Conservation (phyloP, 352 stramenopile species). For the Sclerospora graminicola region DNA sequence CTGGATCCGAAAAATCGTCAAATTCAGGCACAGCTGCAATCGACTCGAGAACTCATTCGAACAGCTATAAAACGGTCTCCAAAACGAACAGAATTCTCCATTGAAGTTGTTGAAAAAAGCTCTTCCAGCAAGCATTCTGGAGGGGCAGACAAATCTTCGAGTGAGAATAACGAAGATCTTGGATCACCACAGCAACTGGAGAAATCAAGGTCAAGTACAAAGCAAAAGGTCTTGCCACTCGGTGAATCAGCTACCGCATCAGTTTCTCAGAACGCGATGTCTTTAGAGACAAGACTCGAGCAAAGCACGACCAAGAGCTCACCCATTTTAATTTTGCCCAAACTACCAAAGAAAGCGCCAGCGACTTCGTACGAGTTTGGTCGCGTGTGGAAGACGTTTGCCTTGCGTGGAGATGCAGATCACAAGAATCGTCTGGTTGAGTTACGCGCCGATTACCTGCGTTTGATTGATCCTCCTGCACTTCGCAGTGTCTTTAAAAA, state of each 20-base stretch:
- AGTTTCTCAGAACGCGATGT: background rate
- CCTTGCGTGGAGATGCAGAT: slow-evolving; percentile 26
- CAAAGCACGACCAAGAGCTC: slow-evolving; percentile 5
- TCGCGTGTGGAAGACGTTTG: slow-evolving; percentile 69
- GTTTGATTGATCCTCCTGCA: slow-evolving; percentile 20
- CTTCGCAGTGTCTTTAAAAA: slow-evolving; percentile 54
- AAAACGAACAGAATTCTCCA: slow-evolving; percentile 33
- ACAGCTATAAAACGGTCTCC: slow-evolving; percentile 57
- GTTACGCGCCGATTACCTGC: slow-evolving; percentile 44
- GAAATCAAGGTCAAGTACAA: background rate
- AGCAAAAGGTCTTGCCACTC: slow-evolving; percentile 3
- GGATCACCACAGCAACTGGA: slow-evolving; percentile 1
- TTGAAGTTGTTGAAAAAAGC: slow-evolving; percentile 28
- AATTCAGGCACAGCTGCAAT: slow-evolving; percentile 41
- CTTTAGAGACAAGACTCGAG: background rate
- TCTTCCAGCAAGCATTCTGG: background rate
- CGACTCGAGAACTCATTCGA: slow-evolving; percentile 55
- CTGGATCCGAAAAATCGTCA: slow-evolving; percentile 72
- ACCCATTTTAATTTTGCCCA: slow-evolving; percentile 29
- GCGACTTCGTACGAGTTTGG: slow-evolving; percentile 70
- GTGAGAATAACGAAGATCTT: too few relatives aligned
- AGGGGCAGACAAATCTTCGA: too few relatives aligned
- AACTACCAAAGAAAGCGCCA: slow-evolving; percentile 52
- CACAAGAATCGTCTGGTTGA: slow-evolving; percentile 18
- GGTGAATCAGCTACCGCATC: background rate